Evolutionary conservation across 371 early-diverging fungal species (phyloP), one percentile per base, ranked within the genome.

Genomic region (Mucor irregularis): DNA sequence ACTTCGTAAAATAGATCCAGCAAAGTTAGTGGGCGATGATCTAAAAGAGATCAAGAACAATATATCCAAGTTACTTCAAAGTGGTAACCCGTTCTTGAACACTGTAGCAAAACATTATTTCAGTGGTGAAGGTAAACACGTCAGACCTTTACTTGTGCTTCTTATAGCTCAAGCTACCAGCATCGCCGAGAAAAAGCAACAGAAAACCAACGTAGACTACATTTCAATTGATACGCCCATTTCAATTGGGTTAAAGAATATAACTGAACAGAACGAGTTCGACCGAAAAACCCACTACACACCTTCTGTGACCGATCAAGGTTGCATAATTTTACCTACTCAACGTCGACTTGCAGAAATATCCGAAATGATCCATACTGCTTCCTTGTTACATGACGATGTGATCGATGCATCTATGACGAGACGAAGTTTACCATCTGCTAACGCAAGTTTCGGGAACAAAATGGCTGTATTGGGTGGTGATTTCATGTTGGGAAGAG

Each of bases 321-420:
- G 86, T 1, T 81, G 83, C 49, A 74, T 66, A 6, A 90, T 95
- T 39, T 74, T 94, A 34, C 92, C 94, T 2, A 84, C 95, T 78
- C 97, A 97, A 58, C 81, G 94, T 21, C 86, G 95, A 7, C 79
- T 98, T 43, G 95, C 97, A 8, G 96, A 95, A 69, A 97, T 98
- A 53, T 87, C 92, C 0, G 97, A 98, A 68, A 92, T 98, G 91
- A 97, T 98, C 61, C 95, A 98, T 69, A 96, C 98, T 1, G 95
- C 98, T 6, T 92, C 94, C 5, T 71, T 97, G 26, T 69, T 98
- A 7, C 98, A 98, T 69, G 95, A 98, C 73, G 98, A 98, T 63
- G 96, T 98, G 19, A 90, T 97, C 49, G 93, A 92, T 56, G 66
- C 90, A 16, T 66, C 66, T 1, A 74, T 83, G 51, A 83, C 82